Evolutionary conservation across 73 alveolate genomes (phyloP).

Genomic region (Effrenium voratum): DNA sequence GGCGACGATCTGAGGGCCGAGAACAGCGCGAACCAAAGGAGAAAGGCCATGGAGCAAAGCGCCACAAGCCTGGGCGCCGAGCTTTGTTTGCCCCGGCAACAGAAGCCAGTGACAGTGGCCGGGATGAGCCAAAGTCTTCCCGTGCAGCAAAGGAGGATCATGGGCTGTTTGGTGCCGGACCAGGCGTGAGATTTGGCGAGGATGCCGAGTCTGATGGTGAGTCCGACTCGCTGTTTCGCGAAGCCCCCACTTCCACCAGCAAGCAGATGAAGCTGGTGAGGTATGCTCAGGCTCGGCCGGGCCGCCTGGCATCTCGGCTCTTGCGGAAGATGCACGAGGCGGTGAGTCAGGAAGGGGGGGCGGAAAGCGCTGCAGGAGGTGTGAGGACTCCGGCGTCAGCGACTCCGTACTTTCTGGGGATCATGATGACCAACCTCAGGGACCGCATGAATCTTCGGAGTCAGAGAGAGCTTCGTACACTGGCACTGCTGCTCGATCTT

Average conservation of each 20-base stretch:
- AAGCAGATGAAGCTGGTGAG: background rate
- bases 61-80: background rate
- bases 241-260: background rate
- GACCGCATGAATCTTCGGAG: background rate
- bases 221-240: background rate
- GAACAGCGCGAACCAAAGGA: background rate
- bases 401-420: background rate
- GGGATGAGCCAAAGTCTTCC: background rate
- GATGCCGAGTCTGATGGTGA: background rate
- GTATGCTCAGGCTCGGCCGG: background rate
- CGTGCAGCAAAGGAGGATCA: background rate
- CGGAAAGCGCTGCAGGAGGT: background rate
- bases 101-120: background rate
- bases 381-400: background rate
- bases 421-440: background rate
- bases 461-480: background rate
- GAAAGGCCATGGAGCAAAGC: background rate
- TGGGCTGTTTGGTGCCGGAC: background rate
- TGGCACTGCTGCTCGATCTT: constrained; percentile 7
- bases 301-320: background rate
- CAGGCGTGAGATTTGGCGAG: background rate
- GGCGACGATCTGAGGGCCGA: background rate
- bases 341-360: constrained; percentile 14
- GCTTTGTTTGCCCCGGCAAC: too few species aligned
- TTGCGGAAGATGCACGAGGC: background rate